Percentiles rank a stretch among this genome's conserved stretches.
Evolutionary conservation across 768 basidiomycete species (phyloP).

Genomic region (Cystobasidium ongulense): DNA sequence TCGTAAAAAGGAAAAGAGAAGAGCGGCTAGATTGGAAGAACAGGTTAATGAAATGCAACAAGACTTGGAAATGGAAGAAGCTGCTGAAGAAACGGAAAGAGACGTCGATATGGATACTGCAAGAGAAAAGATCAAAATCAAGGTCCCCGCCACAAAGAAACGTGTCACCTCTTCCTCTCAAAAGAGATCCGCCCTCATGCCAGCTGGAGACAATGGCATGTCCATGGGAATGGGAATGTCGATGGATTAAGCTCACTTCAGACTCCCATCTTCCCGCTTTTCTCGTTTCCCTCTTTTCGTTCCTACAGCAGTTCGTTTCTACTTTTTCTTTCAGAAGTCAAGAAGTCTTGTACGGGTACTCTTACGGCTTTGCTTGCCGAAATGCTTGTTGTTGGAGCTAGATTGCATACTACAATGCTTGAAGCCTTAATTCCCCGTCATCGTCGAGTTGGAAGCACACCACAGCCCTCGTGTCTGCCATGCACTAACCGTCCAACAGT

Average conservation of each 20-base stretch:
- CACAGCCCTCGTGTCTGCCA: no score
- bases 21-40: slow-evolving; percentile 18
- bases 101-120: slow-evolving; percentile 31
- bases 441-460: no score
- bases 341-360: not conserved
- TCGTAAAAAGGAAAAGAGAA: slow-evolving; percentile 38
- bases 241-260: slow-evolving; percentile 6
- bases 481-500: no score
- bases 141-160: slow-evolving; percentile 31
- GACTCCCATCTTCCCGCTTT: not conserved
- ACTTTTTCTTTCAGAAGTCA: not conserved
- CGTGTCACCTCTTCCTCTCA: not conserved
- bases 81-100: slow-evolving; percentile 33
- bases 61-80: slow-evolving; percentile 34
- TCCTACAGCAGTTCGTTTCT: not conserved
- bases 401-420: no score
- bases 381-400: no score
- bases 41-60: slow-evolving; percentile 32
- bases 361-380: not conserved
- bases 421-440: no score
- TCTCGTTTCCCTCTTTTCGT: not conserved
- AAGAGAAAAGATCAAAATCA: slow-evolving; percentile 36
- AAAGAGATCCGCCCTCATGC: slow-evolving; percentile 14
- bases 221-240: slow-evolving; percentile 24
- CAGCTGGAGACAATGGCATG: slow-evolving; percentile 17